A percentile compares a stretch with the other conserved stretches of the same genome.
Evolutionary conservation across 2,329 filamentous ascomycete species (phyloP).

Genomic region (Phaeosphaeriaceae sp.): DNA sequence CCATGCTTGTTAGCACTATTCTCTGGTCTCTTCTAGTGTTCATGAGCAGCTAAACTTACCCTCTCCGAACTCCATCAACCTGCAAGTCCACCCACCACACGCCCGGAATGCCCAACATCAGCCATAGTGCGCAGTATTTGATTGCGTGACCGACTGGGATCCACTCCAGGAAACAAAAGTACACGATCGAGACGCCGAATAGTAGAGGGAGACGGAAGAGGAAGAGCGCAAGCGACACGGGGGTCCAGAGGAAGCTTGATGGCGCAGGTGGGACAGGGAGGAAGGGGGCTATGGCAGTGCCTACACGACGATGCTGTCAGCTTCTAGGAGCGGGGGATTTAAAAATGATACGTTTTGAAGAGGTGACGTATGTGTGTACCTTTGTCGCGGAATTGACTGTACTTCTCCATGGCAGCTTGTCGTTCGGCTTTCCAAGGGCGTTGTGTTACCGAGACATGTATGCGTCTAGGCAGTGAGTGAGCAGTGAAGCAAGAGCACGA

Average conservation of each 20-base stretch:
- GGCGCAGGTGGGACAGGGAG: constrained; percentile 76
- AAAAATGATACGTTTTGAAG: no score
- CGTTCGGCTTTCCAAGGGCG: constrained; percentile 2
- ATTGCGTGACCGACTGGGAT: constrained; percentile 72
- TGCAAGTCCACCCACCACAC: constrained; percentile 99
- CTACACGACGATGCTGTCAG: constrained; percentile 58
- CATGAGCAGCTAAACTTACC: constrained; percentile 56
- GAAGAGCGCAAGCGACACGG: constrained; percentile 76
- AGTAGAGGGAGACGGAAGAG: constrained; percentile 80
- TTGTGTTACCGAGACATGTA: constrained; percentile 29
- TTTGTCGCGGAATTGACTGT: constrained; percentile 89
- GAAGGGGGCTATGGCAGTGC: constrained; percentile 95
- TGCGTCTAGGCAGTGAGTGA: constrained; percentile 1
- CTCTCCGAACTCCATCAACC: constrained; percentile 93
- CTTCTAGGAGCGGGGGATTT: not conserved
- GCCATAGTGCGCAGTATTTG: constrained; percentile 88
- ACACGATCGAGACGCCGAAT: constrained; percentile 68
- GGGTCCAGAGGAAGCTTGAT: constrained; percentile 64
- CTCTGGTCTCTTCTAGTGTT: not conserved
- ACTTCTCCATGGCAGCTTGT: constrained; percentile 78
- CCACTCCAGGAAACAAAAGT: constrained; percentile 84
- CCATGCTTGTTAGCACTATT: constrained; percentile 3
- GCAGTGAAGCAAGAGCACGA: not conserved
- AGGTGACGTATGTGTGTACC: constrained; percentile 57
- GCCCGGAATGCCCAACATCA: constrained; percentile 83